Conservation (phyloP, 2,329 filamentous ascomycete genomes). For the Phialemonium atrogriseum region DNA sequence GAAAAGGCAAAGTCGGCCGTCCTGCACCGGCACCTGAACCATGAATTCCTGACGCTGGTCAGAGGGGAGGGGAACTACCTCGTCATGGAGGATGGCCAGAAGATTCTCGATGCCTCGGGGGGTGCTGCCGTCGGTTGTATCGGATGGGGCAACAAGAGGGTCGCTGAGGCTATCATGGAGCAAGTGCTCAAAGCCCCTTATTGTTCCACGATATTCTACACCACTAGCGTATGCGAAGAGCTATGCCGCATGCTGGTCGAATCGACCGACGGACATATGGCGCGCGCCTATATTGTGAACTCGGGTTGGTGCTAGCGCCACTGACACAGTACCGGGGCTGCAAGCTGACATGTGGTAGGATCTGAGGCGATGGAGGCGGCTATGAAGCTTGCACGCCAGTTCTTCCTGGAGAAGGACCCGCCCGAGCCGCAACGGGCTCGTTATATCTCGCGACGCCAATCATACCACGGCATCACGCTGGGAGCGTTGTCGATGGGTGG, state of each 20-base stretch:
- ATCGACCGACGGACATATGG: conserved; percentile 26
- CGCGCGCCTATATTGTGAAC: conserved; percentile 27
- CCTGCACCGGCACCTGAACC: conserved; percentile 26
- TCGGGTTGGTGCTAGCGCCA: conserved; percentile 19
- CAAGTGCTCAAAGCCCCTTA: conserved; percentile 34
- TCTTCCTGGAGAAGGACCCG: conserved; percentile 47
- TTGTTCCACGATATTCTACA: conserved; percentile 33
- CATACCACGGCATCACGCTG: conserved; percentile 66
- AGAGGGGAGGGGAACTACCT: conserved; percentile 28
- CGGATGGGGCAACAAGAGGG: conserved; percentile 33
- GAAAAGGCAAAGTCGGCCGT: conserved; percentile 22
- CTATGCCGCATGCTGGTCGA: conserved; percentile 27
- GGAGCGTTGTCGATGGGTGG: conserved; percentile 59
- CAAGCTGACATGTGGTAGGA: conserved; percentile 26
- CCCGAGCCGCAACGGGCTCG: conserved; percentile 47
- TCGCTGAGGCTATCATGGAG: conserved; percentile 28
- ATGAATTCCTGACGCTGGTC: conserved; percentile 22
- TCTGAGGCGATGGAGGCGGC: conserved; percentile 60
- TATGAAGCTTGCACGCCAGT: conserved; percentile 56
- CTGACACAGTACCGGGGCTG: conserved; percentile 37
- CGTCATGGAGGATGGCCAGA: conserved; percentile 28
- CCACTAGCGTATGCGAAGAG: conserved; percentile 28
- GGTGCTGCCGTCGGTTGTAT: conserved; percentile 39
- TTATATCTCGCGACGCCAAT: conserved; percentile 60
- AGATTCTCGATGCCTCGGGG: conserved; percentile 34